A percentile compares a stretch with the other conserved stretches of the same genome.
Evolutionary conservation across 805 yeast genomes (phyloP).

Genomic region (Yamadazyma nakazawae): DNA sequence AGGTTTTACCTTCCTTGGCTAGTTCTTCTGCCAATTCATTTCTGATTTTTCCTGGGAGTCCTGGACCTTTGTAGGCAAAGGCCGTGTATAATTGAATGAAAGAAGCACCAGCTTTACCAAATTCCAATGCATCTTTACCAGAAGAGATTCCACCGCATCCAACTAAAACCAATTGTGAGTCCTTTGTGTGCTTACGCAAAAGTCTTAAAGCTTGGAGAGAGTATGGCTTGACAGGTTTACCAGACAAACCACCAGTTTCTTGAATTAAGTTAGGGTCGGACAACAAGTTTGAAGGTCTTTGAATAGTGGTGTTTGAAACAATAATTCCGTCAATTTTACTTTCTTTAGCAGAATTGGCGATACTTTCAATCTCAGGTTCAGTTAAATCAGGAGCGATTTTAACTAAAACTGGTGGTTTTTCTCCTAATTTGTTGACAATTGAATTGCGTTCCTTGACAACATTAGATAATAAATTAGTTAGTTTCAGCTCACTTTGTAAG

Average conservation of each 20-base stretch:
- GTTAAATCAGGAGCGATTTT: constrained; percentile 92
- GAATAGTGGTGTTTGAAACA: constrained; percentile 87
- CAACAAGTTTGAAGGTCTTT: constrained; percentile 64
- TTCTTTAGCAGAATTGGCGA: constrained; percentile 73
- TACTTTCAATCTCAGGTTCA: constrained; percentile 74
- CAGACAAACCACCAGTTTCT: constrained; percentile 87
- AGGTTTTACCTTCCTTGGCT: constrained; percentile 70
- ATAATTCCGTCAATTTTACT: constrained; percentile 89
- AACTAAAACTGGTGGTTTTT: constrained; percentile 76
- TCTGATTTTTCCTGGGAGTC: constrained; percentile 51
- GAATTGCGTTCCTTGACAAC: constrained; percentile 62
- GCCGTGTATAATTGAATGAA: constrained; percentile 84
- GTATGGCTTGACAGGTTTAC: constrained; percentile 83
- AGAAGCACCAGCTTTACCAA: constrained; percentile 92
- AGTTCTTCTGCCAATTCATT: constrained; percentile 47
- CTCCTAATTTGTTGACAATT: constrained; percentile 41
- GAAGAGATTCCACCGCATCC: constrained; percentile 94
- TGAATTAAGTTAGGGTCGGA: constrained; percentile 44
- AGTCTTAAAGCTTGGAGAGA: constrained; percentile 67
- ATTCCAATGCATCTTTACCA: constrained; percentile 87
- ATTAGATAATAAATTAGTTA: constrained; percentile 60
- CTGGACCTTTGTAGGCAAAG: constrained; percentile 91
- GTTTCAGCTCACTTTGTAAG: constrained; percentile 72
- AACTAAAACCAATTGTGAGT: constrained; percentile 66
- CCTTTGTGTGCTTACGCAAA: constrained; percentile 75